Conservation (phyloP, 2,329 filamentous ascomycete species). For the Scolecobasidium constrictum region DNA sequence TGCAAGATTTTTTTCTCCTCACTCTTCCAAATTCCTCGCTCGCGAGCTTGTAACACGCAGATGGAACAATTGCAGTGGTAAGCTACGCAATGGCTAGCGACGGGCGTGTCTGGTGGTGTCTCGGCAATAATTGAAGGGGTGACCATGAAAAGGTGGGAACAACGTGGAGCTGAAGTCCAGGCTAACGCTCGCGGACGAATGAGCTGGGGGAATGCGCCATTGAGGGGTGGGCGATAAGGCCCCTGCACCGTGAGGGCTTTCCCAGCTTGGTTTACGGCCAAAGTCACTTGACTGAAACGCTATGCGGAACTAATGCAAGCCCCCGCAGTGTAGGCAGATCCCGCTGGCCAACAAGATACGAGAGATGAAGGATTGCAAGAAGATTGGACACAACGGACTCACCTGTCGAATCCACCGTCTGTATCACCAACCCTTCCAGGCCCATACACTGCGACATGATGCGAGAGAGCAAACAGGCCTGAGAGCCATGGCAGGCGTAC, state of each 20-base stretch:
- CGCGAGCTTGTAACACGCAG: no score
- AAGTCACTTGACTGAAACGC: slow-evolving; percentile 4
- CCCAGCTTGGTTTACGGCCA: neutral
- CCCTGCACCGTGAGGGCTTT: neutral
- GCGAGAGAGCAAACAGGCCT: slow-evolving; percentile 63
- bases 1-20: slow-evolving; percentile 2
- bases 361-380: slow-evolving; percentile 14
- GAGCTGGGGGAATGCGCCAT: no score
- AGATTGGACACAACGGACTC: slow-evolving; percentile 38
- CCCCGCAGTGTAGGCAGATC: slow-evolving; percentile 13
- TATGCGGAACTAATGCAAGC: slow-evolving; percentile 7
- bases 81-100: neutral
- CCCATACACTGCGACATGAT: slow-evolving; percentile 62
- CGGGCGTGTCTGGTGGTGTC: neutral
- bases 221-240: neutral
- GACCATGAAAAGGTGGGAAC: no score
- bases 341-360: slow-evolving; percentile 21
- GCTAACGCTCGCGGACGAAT: no score
- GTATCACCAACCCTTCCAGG: slow-evolving; percentile 65
- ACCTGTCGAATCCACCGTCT: slow-evolving; percentile 82
- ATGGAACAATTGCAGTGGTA: no score
- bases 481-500: slow-evolving; percentile 84
- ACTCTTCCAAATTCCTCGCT: no score
- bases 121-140: neutral
- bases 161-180: slow-evolving; percentile 10